Evolutionary conservation across 345 rosid species (phyloP).

Genomic region (Salix exigua): DNA sequence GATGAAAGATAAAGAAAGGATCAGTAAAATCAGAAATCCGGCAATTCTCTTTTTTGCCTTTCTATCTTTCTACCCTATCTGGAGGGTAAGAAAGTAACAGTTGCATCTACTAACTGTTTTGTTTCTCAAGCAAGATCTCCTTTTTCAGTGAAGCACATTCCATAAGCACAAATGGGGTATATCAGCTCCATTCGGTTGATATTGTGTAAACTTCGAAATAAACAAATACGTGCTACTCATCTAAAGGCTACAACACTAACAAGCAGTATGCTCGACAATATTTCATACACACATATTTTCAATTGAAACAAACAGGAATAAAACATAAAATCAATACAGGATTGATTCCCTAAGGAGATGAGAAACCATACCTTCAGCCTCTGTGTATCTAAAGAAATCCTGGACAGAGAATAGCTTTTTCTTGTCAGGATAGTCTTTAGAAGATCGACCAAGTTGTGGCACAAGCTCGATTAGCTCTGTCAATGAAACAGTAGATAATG

Average conservation of each 20-base stretch:
- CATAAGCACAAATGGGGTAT: background rate
- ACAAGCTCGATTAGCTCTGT: constrained; percentile 84
- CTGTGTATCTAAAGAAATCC: constrained; percentile 98
- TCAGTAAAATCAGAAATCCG: background rate
- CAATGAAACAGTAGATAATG: constrained; percentile 71
- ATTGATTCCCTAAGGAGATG: background rate
- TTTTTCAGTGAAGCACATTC: background rate
- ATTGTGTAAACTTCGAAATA: background rate
- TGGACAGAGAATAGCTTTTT: constrained; percentile 89
- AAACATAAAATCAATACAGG: background rate
- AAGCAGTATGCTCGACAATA: background rate
- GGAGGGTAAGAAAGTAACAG: background rate
- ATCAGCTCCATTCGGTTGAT: background rate
- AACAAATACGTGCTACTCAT: background rate
- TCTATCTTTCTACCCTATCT: background rate
- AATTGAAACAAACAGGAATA: background rate
- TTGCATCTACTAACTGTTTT: background rate
- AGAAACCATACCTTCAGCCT: constrained; percentile 76
- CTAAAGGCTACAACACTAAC: background rate
- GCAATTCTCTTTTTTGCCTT: background rate
- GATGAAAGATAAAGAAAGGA: constrained; percentile 5
- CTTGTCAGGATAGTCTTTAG: constrained; percentile 91
- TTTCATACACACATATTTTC: background rate
- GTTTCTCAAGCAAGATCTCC: background rate
- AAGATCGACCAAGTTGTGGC: constrained; percentile 69